Evolutionary conservation across 2,329 filamentous ascomycete species (phyloP).

Genomic region (Colletotrichum abscissum): DNA sequence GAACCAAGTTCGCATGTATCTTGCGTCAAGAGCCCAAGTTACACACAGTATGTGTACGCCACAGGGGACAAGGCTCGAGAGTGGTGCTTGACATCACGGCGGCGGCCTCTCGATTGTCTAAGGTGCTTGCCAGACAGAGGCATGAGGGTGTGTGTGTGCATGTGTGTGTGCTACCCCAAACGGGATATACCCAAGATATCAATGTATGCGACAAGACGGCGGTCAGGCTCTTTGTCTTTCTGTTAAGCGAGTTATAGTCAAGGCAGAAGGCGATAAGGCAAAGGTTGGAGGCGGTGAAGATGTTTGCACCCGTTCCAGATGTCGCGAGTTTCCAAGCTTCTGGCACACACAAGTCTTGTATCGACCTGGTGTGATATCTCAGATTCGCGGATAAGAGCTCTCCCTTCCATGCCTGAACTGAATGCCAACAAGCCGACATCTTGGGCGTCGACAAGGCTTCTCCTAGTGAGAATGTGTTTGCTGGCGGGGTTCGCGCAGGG

Average conservation of each 20-base stretch:
- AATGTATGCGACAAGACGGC: background rate
- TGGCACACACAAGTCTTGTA: background rate
- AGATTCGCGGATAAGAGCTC: background rate
- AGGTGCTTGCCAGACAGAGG: background rate
- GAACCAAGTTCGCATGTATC: background rate
- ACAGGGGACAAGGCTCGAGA: background rate
- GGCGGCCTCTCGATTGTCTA: background rate
- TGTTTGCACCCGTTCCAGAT: background rate
- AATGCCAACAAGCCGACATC: background rate
- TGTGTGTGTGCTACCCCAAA: background rate
- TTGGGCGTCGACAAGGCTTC: background rate
- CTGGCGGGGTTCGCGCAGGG: constrained; percentile 4
- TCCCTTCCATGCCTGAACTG: background rate
- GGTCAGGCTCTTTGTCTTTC: background rate
- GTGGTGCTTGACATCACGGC: background rate
- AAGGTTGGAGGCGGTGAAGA: constrained; percentile 8
- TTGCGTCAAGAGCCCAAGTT: background rate
- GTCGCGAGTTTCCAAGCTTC: background rate
- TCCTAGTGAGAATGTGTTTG: background rate
- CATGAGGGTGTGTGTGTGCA: background rate
- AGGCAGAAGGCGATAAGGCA: background rate
- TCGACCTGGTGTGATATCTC: background rate
- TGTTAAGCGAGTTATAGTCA: background rate
- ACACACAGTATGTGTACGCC: background rate
- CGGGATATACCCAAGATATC: background rate